Evolutionary conservation across 768 basidiomycete genomes (phyloP).

Genomic region (Auricularia heimuer): DNA sequence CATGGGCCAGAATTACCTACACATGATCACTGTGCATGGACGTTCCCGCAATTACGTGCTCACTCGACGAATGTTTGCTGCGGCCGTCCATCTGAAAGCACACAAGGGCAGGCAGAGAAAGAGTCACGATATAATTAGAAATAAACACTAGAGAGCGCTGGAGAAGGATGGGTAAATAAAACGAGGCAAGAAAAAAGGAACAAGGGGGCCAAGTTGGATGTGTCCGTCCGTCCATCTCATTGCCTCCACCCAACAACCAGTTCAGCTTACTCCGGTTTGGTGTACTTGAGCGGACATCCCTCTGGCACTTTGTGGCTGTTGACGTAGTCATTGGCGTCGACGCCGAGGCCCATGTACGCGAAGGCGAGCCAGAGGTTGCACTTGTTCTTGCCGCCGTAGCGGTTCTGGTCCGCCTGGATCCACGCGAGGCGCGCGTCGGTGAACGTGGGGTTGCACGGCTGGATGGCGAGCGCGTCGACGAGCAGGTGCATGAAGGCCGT

Average conservation of each 20-base stretch:
- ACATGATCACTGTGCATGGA: too few relatives aligned
- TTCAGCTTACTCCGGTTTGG: background rate
- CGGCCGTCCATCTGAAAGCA: too few relatives aligned
- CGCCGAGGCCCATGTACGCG: conserved; percentile 12
- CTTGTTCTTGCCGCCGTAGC: conserved; percentile 3
- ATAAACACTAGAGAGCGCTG: too few relatives aligned
- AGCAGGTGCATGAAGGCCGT: conserved; percentile 8
- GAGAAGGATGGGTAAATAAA: too few relatives aligned
- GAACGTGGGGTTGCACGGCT: conserved; percentile 9
- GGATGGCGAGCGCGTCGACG: conserved; percentile 7
- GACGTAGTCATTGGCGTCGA: background rate
- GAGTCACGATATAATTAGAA: too few relatives aligned
- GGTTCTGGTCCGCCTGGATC: conserved; percentile 5
- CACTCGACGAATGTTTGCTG: too few relatives aligned
- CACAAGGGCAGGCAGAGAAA: too few relatives aligned
- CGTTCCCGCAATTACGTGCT: too few relatives aligned
- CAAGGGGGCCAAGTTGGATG: background rate
- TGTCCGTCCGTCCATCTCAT: background rate
- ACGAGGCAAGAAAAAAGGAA: background rate
- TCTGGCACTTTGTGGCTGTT: conserved; percentile 1
- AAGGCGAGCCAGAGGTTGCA: conserved; percentile 7
- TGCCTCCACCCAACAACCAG: background rate
- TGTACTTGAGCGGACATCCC: background rate
- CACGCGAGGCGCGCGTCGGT: background rate
- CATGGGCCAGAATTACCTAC: too few relatives aligned